phyloP scores from a whole-genome alignment of 345 rosid genomes.

The Salix brachista region DNA sequence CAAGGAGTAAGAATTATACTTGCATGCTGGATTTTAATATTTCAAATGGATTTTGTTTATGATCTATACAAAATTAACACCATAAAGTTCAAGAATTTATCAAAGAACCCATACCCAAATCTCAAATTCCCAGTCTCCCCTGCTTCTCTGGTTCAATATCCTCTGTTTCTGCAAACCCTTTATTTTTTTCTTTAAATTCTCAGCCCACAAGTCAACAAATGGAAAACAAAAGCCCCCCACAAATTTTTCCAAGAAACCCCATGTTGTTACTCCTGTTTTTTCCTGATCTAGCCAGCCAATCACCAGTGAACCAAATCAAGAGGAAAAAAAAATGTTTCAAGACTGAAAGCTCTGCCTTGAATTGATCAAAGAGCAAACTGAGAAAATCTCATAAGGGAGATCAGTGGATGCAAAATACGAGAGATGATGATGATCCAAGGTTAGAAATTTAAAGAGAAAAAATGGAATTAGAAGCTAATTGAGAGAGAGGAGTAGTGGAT shows the following conservation, averaged over 20 bases:
- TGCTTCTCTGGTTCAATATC: not conserved
- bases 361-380: not conserved
- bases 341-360: not conserved
- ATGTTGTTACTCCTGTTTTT: not conserved
- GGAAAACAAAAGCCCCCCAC: not conserved
- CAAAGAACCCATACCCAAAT: not conserved
- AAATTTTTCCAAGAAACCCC: not conserved
- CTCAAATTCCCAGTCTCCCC: not conserved
- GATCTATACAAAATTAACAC: not conserved
- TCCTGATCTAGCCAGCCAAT: not conserved
- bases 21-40: not conserved
- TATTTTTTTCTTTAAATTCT: not conserved
- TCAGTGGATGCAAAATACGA: not conserved
- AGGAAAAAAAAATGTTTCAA: not conserved
- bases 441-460: not conserved
- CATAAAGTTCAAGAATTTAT: not conserved
- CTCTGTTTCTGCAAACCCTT: not conserved
- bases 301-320: not conserved
- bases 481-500: not conserved
- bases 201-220: not conserved
- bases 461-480: not conserved
- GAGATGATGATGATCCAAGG: not conserved
- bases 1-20: not conserved
- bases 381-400: not conserved
- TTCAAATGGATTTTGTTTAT: not conserved